These are phyloP conservation scores for Tetragonia tetragonoides DNA, from an alignment of 148 eudicot species.

Conservation along the genomic window DNA sequence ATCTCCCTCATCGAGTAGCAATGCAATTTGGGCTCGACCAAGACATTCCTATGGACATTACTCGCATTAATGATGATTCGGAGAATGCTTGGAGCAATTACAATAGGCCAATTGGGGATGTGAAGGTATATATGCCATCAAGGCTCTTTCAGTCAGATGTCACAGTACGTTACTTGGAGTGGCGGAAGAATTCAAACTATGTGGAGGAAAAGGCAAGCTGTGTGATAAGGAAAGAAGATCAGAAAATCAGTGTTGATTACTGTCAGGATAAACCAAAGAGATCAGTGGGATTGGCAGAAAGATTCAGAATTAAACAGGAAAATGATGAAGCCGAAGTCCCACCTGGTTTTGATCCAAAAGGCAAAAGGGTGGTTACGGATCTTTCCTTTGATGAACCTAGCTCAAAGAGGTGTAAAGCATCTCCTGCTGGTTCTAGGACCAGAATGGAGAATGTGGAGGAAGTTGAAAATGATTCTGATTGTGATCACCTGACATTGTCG, in stretches of 20 bases:
- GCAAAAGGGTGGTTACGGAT: conserved; percentile 1
- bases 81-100: conserved; percentile 26
- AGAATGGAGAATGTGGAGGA: background rate
- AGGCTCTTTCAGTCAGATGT: conserved; percentile 31
- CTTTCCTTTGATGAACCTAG: conserved; percentile 6
- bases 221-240: background rate
- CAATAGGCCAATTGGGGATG: conserved; percentile 23
- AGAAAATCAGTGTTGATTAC: background rate
- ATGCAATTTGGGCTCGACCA: conserved; percentile 63
- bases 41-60: conserved; percentile 38
- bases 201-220: background rate
- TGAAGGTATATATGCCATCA: conserved; percentile 32
- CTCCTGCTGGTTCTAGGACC: background rate
- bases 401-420: conserved; percentile 10
- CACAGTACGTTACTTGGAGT: conserved; percentile 32
- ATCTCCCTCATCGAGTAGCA: conserved; percentile 54
- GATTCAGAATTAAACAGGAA: conserved; percentile 18
- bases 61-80: background rate
- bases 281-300: background rate
- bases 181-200: conserved; percentile 33
- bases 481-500: conserved; percentile 18
- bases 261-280: conserved; percentile 2
- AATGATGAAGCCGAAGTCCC: conserved; percentile 30
- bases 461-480: conserved; percentile 11
- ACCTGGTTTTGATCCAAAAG: conserved; percentile 31